Base-by-base conservation (phyloP, 345 rosid genomes). In the Barbarea vulgaris region DNA sequence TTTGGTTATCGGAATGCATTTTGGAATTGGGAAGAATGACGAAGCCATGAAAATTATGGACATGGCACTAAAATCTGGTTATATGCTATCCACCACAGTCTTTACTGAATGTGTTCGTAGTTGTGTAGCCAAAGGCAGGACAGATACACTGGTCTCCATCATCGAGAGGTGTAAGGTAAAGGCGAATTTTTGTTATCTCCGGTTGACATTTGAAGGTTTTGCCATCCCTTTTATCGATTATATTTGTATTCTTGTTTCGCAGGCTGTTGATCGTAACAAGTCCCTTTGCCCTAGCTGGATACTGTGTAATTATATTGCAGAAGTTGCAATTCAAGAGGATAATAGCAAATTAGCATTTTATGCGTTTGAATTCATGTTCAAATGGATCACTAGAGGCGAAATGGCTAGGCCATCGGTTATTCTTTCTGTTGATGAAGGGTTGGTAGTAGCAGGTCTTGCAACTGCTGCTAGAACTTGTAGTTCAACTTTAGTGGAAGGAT, bases 131-230 rank as follows among this genome's bases (percentile, higher is more conserved):
- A 71, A 75, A 77, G 81, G 85, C 30, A 81, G 87, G 81, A 83
- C 86, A 70, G 96, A 95, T 61, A 62, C 84, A 9, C 77, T 95
- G 79, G 89, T 78, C 46, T 84, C 94, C 11, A 80, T 95, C 70
- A 87, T 95, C 54, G 97, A 89, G 77, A 95, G 81, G 82, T 95
- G 98, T 79, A 89, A 90, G 99, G 99, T 95, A 87, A 27, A 71
- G 21, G 65, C 6, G n/a, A 59, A 18, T 25, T 47, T 58, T 69
- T 72, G 21, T 68, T 61, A 55, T 60, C 31, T 13, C 62, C 17
- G 19, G 22, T 60, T 21, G 19, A 6, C 9, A 51, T 59, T 22
- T 31, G 5, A 66, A 73, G 47, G 31, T 33, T 67, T 71, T 53
- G 28, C 14, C 6, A 30, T 34, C 57, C 12, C 17, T 41, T 57